These are phyloP conservation scores for Saccharomycopsis sp. DNA, from an alignment of 805 yeast genomes.

Conservation along the genomic window DNA sequence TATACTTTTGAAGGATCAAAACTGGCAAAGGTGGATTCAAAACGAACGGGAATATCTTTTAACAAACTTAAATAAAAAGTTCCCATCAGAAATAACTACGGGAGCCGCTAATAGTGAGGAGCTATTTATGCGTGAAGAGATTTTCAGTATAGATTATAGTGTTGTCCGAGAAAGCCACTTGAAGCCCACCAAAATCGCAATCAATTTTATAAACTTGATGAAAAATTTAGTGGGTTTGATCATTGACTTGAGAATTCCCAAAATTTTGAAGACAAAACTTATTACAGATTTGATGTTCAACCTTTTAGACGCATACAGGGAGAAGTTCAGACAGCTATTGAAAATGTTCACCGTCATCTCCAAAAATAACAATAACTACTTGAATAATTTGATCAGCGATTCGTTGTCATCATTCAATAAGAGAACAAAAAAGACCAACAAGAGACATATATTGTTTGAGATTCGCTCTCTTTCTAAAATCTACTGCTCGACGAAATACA, in stretches of 20 bases:
- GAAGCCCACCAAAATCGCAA: slow-evolving; percentile 17
- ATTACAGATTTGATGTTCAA: slow-evolving; percentile 5
- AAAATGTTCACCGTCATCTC: slow-evolving; percentile 1
- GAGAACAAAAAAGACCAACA: neutral
- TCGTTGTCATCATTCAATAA: slow-evolving; percentile 8
- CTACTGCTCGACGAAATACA: slow-evolving; percentile 16
- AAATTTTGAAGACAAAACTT: slow-evolving; percentile 9
- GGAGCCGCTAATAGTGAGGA: slow-evolving; percentile 1
- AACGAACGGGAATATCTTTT: slow-evolving; percentile 7
- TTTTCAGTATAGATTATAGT: slow-evolving; percentile 14
- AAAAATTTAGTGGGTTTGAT: slow-evolving; percentile 15
- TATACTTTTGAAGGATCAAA: slow-evolving; percentile 5
- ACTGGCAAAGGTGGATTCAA: slow-evolving; percentile 15
- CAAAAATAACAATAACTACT: slow-evolving; percentile 10
- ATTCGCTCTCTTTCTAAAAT: slow-evolving; percentile 13
- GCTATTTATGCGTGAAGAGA: slow-evolving; percentile 6
- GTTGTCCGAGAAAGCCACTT: slow-evolving; percentile 10
- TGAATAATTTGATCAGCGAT: slow-evolving; percentile 14
- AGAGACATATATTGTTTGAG: slow-evolving; percentile 12
- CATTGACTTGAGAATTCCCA: slow-evolving; percentile 10
- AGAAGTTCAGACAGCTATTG: slow-evolving; percentile 9
- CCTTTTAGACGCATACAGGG: slow-evolving; percentile 10
- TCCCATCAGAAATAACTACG: slow-evolving; percentile 3
- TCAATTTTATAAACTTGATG: slow-evolving; percentile 13
- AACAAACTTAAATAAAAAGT: slow-evolving; percentile 12